Conservation (phyloP, 1,139 yeast species). For the Scheffersomyces parashehatae region DNA sequence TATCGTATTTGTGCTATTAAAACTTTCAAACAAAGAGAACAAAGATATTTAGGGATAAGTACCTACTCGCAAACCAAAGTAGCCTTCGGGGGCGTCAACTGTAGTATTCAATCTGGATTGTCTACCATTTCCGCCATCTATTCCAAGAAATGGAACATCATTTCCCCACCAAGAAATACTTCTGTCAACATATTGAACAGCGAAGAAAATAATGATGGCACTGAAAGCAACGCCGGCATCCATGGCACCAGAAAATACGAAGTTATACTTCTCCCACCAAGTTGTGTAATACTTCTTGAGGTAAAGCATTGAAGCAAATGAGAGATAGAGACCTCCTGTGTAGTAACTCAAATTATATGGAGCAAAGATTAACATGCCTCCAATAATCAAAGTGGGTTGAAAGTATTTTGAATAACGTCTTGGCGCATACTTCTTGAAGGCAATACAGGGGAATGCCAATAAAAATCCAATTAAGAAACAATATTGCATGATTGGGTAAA, state of each 20-base stretch:
- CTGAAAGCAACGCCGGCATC: constrained; percentile 10
- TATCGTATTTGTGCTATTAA: no score
- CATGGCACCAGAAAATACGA: constrained; percentile 7
- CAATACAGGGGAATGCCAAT: constrained; percentile 30
- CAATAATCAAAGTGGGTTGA: constrained; percentile 45
- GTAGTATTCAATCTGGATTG: constrained; percentile 11
- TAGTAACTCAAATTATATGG: constrained; percentile 56
- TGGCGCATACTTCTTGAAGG: constrained; percentile 23
- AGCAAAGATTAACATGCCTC: constrained; percentile 43
- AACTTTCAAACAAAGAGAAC: no score
- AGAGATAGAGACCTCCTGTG: constrained; percentile 47
- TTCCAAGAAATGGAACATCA: constrained; percentile 36
- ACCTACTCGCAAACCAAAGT: constrained; percentile 17
- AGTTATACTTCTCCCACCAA: constrained; percentile 23
- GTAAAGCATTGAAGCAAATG: constrained; percentile 50
- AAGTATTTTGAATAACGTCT: constrained; percentile 19
- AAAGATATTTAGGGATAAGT: not conserved
- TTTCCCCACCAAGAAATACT: constrained; percentile 59
- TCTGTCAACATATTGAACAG: constrained; percentile 45
- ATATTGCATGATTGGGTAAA: constrained; percentile 51
- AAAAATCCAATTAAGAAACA: constrained; percentile 56
- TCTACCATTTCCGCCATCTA: constrained; percentile 35
- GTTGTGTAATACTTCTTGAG: constrained; percentile 44
- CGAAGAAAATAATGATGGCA: constrained; percentile 33
- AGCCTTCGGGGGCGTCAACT: constrained; percentile 15